phyloP scores from a whole-genome alignment of 768 basidiomycete genomes.

The Lactifluus hygrophoroides region DNA sequence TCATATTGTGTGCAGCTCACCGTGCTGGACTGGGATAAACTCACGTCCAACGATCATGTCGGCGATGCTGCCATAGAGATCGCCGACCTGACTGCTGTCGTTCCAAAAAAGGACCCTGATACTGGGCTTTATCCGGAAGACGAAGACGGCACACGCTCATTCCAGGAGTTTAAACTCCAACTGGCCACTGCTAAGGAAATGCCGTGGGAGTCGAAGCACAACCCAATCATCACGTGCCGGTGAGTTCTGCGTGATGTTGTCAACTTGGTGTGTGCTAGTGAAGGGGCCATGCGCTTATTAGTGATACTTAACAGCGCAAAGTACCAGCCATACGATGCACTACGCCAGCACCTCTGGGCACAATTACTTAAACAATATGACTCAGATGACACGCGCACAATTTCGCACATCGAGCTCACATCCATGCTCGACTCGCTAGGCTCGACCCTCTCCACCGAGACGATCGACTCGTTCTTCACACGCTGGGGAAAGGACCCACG shows the following conservation, averaged over 20 bases:
- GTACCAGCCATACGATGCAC: slow-evolving; percentile 90
- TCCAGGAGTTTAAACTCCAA: slow-evolving; percentile 66
- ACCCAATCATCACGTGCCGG: slow-evolving; percentile 63
- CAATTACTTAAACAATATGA: slow-evolving; percentile 88
- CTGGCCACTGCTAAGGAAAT: slow-evolving; percentile 53
- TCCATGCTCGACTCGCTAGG: slow-evolving; percentile 97
- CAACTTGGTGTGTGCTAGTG: no score
- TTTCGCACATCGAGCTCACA: slow-evolving; percentile 81
- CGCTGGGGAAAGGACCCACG: slow-evolving; percentile 54
- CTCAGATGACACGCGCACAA: slow-evolving; percentile 61
- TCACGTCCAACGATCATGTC: slow-evolving; percentile 80
- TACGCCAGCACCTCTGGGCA: slow-evolving; percentile 86
- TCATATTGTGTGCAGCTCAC: slow-evolving; percentile 70
- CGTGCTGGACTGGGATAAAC: slow-evolving; percentile 96
- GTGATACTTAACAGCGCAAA: slow-evolving; percentile 52
- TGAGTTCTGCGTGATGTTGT: slow-evolving; percentile 26
- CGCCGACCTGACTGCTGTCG: slow-evolving; percentile 45
- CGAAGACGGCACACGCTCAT: slow-evolving; percentile 46
- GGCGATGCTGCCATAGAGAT: slow-evolving; percentile 72
- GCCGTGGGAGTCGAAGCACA: slow-evolving; percentile 65
- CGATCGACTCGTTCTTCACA: slow-evolving; percentile 76
- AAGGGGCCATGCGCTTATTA: background rate
- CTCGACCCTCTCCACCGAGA: slow-evolving; percentile 75
- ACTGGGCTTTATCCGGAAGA: slow-evolving; percentile 47
- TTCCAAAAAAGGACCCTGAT: slow-evolving; percentile 41